phyloP scores from a whole-genome alignment of 192 early-diverging fungal genomes.

The Backusella psychrophila region DNA sequence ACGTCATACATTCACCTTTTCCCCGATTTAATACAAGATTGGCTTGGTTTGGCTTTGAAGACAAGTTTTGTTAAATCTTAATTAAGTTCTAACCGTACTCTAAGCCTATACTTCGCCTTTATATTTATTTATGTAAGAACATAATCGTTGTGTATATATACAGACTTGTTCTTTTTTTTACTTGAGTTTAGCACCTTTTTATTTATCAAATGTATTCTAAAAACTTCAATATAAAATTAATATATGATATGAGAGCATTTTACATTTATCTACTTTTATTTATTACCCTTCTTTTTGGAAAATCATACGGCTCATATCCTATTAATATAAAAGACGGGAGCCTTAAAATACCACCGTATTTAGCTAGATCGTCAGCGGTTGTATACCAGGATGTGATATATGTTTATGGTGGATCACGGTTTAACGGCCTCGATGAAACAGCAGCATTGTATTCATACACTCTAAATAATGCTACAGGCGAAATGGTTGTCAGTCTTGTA shows the following conservation, averaged over 20 bases:
- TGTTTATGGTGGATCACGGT: not conserved
- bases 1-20: not conserved
- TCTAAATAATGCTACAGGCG: not conserved
- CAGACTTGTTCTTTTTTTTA: not conserved
- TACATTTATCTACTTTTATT: not conserved
- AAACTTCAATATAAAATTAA: not conserved
- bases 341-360: not conserved
- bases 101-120: not conserved
- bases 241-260: not conserved
- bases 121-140: not conserved
- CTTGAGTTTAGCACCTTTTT: not conserved
- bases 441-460: not conserved
- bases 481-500: not conserved
- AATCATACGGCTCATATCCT: not conserved
- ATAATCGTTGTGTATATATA: not conserved
- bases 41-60: not conserved
- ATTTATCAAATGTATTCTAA: not conserved
- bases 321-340: not conserved
- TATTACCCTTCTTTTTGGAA: not conserved
- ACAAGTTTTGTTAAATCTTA: not conserved
- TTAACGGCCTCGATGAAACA: not conserved
- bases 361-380: not conserved
- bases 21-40: not conserved
- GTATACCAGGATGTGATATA: not conserved
- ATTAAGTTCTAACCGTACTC: not conserved